Evolutionary conservation across 495 filamentous ascomycete genomes (phyloP).

Genomic region (Aspergillus incahuasiensis): DNA sequence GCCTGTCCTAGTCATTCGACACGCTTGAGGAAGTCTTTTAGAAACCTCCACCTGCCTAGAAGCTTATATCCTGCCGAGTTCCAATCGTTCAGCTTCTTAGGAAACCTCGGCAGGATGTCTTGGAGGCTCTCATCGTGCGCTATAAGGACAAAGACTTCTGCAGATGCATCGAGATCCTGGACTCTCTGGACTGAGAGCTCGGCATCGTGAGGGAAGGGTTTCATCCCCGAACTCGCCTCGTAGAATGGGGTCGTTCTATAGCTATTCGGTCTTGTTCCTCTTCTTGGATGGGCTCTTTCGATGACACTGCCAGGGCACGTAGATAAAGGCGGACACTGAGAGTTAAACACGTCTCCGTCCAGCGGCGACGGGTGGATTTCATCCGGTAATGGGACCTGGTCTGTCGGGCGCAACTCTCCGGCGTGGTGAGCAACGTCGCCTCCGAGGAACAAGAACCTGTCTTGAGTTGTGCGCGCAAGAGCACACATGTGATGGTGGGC

Average conservation of each 20-base stretch:
- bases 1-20: too few relatives aligned
- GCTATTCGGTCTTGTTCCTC: background rate
- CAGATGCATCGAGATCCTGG: background rate
- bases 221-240: background rate
- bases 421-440: slow-evolving; percentile 4
- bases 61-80: background rate
- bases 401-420: slow-evolving; percentile 1
- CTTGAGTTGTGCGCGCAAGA: slow-evolving; percentile 1
- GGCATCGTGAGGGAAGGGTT: background rate
- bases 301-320: background rate
- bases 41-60: background rate
- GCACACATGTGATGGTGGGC: background rate
- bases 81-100: slow-evolving; percentile 3
- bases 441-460: slow-evolving; percentile 8
- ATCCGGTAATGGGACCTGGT: background rate
- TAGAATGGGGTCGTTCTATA: background rate
- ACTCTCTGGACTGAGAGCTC: background rate
- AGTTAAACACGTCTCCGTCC: background rate
- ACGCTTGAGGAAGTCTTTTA: slow-evolving; percentile 26
- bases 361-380: background rate
- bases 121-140: background rate
- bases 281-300: background rate
- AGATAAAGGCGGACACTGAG: background rate
- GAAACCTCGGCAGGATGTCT: background rate
- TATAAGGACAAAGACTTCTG: background rate